These are phyloP conservation scores for Lablab purpureus DNA, from an alignment of 306 rosid genomes.

Conservation along the genomic window DNA sequence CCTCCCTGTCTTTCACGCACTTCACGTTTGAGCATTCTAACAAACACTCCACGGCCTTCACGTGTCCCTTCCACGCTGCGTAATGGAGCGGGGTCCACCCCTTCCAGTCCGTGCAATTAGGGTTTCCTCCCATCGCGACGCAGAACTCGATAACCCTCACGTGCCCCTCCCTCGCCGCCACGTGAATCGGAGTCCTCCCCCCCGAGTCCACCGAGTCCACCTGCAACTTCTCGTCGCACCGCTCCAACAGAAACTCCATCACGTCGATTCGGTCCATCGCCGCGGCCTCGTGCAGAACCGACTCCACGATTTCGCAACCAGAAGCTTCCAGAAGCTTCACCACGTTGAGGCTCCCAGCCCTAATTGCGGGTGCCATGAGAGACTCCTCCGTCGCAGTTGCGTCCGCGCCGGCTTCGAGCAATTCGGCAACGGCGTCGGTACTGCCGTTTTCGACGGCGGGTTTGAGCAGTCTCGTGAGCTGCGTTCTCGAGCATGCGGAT, in stretches of 20 bases:
- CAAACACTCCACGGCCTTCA: conserved; percentile 59
- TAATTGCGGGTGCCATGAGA: conserved; percentile 56
- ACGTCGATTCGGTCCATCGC: conserved; percentile 62
- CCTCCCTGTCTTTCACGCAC: conserved; percentile 56
- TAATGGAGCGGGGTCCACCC: conserved; percentile 79
- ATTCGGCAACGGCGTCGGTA: conserved; percentile 48
- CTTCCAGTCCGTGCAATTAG: conserved; percentile 49
- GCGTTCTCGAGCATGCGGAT: conserved; percentile 56
- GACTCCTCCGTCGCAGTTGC: conserved; percentile 54
- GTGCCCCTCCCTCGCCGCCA: conserved; percentile 67
- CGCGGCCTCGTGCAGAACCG: conserved; percentile 66
- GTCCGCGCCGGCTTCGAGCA: conserved; percentile 72
- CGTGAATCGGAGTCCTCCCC: conserved; percentile 69
- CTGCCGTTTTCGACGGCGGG: conserved; percentile 57
- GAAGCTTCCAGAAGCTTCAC: conserved; percentile 62
- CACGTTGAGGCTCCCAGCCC: conserved; percentile 51
- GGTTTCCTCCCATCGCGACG: conserved; percentile 63
- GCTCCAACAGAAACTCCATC: conserved; percentile 54
- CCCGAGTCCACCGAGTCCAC: conserved; percentile 53
- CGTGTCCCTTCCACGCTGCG: conserved; percentile 71
- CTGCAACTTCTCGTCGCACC: conserved; percentile 33
- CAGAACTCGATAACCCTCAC: conserved; percentile 53
- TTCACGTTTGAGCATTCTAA: conserved; percentile 64
- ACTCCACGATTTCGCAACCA: conserved; percentile 51
- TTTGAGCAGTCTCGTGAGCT: conserved; percentile 60